Evolutionary conservation across 495 filamentous ascomycete genomes (phyloP).

Genomic region (Neurospora sp.): DNA sequence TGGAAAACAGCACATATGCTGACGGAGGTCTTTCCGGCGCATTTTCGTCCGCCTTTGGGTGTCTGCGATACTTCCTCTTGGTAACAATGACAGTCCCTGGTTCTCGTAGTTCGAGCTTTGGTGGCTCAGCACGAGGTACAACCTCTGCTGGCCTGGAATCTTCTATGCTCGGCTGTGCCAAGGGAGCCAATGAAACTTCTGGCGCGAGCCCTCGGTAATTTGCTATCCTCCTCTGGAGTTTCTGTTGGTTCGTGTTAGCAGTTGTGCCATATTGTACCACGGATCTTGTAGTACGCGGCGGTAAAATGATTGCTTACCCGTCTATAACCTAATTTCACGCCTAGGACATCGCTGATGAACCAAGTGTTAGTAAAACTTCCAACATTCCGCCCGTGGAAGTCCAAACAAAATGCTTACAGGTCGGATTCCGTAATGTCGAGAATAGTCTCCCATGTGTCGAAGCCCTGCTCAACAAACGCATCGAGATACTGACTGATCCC

Average conservation of each 20-base stretch:
- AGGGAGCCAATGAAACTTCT: slow-evolving; percentile 32
- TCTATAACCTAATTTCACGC: slow-evolving; percentile 69
- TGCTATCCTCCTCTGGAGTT: slow-evolving; percentile 42
- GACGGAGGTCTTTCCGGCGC: slow-evolving; percentile 69
- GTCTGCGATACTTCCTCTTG: slow-evolving; percentile 69
- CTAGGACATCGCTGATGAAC: slow-evolving; percentile 46
- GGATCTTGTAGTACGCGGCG: not conserved
- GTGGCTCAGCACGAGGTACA: slow-evolving; percentile 18
- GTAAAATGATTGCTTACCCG: slow-evolving; percentile 41
- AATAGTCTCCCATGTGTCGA: slow-evolving; percentile 73
- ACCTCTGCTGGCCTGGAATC: slow-evolving; percentile 22
- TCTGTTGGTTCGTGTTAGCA: slow-evolving; percentile 23
- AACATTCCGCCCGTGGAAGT: not conserved
- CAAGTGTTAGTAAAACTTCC: slow-evolving; percentile 6
- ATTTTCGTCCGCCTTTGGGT: slow-evolving; percentile 75
- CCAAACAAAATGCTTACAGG: slow-evolving; percentile 41
- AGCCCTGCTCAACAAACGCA: slow-evolving; percentile 60
- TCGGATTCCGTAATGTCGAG: slow-evolving; percentile 74
- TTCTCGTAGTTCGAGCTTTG: slow-evolving; percentile 27
- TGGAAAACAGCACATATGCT: slow-evolving; percentile 76
- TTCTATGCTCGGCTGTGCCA: slow-evolving; percentile 28
- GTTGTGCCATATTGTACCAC: not conserved
- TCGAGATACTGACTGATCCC: slow-evolving; percentile 65
- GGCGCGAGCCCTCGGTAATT: slow-evolving; percentile 50
- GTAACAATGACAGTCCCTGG: slow-evolving; percentile 15